Conservation (phyloP, 345 rosid genomes). For the Boechera stricta region DNA sequence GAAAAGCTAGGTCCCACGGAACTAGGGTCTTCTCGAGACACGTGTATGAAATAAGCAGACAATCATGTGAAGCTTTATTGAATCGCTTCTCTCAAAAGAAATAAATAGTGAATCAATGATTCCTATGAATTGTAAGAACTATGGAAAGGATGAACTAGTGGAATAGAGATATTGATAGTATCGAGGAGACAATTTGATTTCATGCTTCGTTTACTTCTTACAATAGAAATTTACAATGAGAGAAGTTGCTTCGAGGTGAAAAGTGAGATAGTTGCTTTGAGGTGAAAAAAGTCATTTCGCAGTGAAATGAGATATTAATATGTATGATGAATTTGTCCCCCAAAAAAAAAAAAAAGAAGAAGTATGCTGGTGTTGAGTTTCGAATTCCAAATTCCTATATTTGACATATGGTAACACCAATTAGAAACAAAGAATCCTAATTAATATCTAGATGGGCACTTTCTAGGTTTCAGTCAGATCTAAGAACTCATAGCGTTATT, state of each 20-base stretch:
- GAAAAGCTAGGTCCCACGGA: conserved; percentile 23
- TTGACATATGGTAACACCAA: too few relatives aligned
- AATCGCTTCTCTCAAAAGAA: conserved; percentile 17
- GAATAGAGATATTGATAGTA: not conserved
- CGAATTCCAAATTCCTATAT: too few relatives aligned
- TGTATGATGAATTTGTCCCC: too few relatives aligned
- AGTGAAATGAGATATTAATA: too few relatives aligned
- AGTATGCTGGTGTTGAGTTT: too few relatives aligned
- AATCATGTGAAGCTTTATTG: conserved; percentile 34
- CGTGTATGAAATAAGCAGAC: conserved; percentile 34
- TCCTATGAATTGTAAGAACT: not conserved
- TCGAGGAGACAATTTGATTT: not conserved
- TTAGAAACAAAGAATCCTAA: too few relatives aligned
- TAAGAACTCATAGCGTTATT: too few relatives aligned
- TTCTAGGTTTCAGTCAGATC: too few relatives aligned
- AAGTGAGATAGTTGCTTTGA: too few relatives aligned
- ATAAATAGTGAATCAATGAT: conserved; percentile 1
- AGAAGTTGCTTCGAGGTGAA: not conserved
- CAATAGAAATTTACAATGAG: not conserved
- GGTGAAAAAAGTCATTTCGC: too few relatives aligned
- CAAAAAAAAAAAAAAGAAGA: too few relatives aligned
- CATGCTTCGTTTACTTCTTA: not conserved
- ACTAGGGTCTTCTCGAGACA: conserved; percentile 33
- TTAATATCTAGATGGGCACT: too few relatives aligned
- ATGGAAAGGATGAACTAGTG: not conserved